Evolutionary conservation across 176 grass and related monocot species (phyloP).

Genomic region (Stipa capillata): DNA sequence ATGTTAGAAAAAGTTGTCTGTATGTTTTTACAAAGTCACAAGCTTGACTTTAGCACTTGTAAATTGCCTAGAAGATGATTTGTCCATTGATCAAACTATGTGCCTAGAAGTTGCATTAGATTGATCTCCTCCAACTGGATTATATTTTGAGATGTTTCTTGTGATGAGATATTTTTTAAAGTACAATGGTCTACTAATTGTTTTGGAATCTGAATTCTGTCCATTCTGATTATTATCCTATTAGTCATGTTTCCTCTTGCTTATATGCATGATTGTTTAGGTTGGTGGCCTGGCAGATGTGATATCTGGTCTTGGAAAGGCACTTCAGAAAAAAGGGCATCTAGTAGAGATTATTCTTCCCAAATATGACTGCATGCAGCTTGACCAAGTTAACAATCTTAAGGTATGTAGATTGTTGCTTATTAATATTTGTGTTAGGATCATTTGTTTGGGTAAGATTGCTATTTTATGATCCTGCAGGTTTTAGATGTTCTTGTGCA

Average conservation of each 20-base stretch:
- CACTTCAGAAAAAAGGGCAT: constrained; percentile 76
- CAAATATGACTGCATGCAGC: constrained; percentile 96
- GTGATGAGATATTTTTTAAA: neutral
- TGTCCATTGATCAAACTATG: neutral
- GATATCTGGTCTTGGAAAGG: constrained; percentile 84
- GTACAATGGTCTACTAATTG: neutral
- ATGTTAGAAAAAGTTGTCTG: neutral
- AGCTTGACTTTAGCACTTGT: neutral
- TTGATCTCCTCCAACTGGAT: neutral
- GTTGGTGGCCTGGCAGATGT: constrained; percentile 98
- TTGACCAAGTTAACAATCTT: constrained; percentile 59
- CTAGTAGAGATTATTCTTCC: constrained; percentile 90
- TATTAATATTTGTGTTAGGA: neutral
- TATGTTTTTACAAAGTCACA: neutral
- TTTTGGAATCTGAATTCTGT: constrained; percentile 5
- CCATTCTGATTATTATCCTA: neutral
- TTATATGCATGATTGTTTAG: constrained; percentile 35
- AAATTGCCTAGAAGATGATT: neutral
- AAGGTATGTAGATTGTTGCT: constrained; percentile 46
- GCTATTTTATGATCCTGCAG: constrained; percentile 30
- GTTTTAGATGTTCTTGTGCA: constrained; percentile 62
- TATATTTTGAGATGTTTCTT: neutral
- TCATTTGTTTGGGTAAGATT: constrained; percentile 7
- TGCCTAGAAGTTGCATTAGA: neutral
- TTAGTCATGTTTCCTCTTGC: neutral